Conservation (phyloP, 352 stramenopile species). For the Saprolegnia parasitica region DNA sequence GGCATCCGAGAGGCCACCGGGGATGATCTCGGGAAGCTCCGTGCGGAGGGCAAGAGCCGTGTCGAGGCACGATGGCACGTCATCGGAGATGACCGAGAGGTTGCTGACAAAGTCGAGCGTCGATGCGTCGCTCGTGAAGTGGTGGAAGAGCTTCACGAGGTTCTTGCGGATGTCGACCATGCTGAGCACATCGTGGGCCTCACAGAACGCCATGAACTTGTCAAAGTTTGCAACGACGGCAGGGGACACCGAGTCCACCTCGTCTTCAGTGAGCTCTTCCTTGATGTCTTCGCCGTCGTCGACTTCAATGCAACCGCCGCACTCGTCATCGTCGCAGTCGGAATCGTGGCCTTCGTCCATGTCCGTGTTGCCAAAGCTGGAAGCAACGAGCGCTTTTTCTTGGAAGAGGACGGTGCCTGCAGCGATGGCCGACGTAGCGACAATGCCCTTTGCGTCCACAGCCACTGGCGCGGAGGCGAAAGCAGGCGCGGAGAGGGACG, state of each 20-base stretch:
- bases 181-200: background rate
- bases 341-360: slow-evolving; percentile 4
- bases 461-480: background rate
- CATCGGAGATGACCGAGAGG: background rate
- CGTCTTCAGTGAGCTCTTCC: background rate
- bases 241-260: background rate
- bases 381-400: slow-evolving; percentile 59
- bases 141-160: slow-evolving; percentile 14
- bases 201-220: slow-evolving; percentile 10
- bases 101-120: background rate
- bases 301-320: slow-evolving; percentile 11
- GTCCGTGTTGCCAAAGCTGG: background rate
- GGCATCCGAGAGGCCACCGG: slow-evolving; percentile 45
- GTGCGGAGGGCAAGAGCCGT: slow-evolving; percentile 44
- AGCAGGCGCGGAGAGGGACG: background rate
- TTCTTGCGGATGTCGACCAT: slow-evolving; percentile 19
- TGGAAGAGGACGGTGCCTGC: slow-evolving; percentile 68
- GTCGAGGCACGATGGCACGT: slow-evolving; percentile 38
- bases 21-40: slow-evolving; percentile 52
- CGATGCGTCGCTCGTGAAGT: background rate
- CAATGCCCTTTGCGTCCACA: background rate
- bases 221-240: slow-evolving; percentile 12
- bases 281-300: slow-evolving; percentile 1
- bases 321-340: slow-evolving; percentile 22
- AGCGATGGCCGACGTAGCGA: slow-evolving; percentile 34